Conservation (phyloP, 306 rosid species). For the Canavalia gladiata region DNA sequence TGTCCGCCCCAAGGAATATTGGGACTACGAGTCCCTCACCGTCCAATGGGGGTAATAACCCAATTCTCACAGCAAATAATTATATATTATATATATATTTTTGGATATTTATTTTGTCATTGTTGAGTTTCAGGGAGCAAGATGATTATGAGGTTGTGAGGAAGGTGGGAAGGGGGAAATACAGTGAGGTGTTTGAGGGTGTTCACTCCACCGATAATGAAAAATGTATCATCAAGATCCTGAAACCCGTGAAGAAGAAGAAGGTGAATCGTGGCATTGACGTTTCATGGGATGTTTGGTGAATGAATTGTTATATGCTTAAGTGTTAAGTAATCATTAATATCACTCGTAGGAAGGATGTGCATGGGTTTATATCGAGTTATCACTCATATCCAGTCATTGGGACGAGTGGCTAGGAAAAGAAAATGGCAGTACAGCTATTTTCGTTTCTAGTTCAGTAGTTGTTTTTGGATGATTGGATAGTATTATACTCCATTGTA, state of each 20-base stretch:
- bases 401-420: no score
- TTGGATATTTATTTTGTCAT: background rate
- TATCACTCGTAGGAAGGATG: background rate
- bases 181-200: slow-evolving; percentile 97
- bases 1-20: slow-evolving; percentile 90
- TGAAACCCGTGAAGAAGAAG: slow-evolving; percentile 96
- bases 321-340: no score
- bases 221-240: slow-evolving; percentile 87
- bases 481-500: slow-evolving; percentile 3
- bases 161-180: slow-evolving; percentile 96
- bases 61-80: no score
- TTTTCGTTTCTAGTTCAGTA: background rate
- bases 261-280: slow-evolving; percentile 59
- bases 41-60: slow-evolving; percentile 90
- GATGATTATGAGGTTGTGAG: slow-evolving; percentile 96
- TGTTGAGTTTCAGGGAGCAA: slow-evolving; percentile 70
- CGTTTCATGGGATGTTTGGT: background rate
- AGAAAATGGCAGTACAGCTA: background rate
- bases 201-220: slow-evolving; percentile 85
- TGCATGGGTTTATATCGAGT: no score
- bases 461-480: background rate
- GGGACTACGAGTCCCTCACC: slow-evolving; percentile 95
- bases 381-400: no score
- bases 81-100: no score
- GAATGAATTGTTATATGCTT: background rate